Percentiles rank a stretch among this genome's conserved stretches.
These are phyloP conservation scores for Debaryomyces singareniensis DNA, from an alignment of 1,139 yeast species.

Conservation along the genomic window DNA sequence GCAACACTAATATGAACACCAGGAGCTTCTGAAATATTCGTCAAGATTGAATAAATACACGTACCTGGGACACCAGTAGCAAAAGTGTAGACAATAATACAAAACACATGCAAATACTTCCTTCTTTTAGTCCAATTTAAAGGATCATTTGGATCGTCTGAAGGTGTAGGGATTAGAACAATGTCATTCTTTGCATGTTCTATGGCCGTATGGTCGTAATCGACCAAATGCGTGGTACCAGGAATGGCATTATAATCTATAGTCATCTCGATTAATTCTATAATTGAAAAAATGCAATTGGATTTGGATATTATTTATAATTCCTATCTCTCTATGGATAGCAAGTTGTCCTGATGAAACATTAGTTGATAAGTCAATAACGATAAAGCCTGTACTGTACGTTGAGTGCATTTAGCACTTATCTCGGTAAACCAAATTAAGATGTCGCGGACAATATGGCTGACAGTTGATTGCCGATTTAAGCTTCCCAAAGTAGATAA, in stretches of 20 bases:
- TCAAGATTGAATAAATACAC: constrained; percentile 39
- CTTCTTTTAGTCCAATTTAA: constrained; percentile 45
- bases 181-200: constrained; percentile 6
- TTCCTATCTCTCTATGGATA: too few relatives aligned
- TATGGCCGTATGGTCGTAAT: too few relatives aligned
- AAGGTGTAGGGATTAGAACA: constrained; percentile 37
- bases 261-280: constrained; percentile 3
- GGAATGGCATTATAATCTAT: constrained; percentile 4
- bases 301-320: too few relatives aligned
- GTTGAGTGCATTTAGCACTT: too few relatives aligned
- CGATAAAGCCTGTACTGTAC: too few relatives aligned
- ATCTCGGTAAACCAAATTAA: too few relatives aligned
- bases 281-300: too few relatives aligned
- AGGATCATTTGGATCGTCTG: constrained; percentile 44
- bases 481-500: too few relatives aligned
- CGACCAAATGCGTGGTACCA: constrained; percentile 5
- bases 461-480: too few relatives aligned
- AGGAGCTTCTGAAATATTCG: constrained; percentile 20
- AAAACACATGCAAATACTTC: constrained; percentile 52
- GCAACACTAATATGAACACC: constrained; percentile 21
- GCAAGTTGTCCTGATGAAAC: too few relatives aligned
- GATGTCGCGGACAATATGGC: too few relatives aligned
- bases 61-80: constrained; percentile 44
- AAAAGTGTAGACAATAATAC: constrained; percentile 34
- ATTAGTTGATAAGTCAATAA: too few relatives aligned